phyloP scores from a whole-genome alignment of 139 green algal genomes.

The Haematococcus sp. region DNA sequence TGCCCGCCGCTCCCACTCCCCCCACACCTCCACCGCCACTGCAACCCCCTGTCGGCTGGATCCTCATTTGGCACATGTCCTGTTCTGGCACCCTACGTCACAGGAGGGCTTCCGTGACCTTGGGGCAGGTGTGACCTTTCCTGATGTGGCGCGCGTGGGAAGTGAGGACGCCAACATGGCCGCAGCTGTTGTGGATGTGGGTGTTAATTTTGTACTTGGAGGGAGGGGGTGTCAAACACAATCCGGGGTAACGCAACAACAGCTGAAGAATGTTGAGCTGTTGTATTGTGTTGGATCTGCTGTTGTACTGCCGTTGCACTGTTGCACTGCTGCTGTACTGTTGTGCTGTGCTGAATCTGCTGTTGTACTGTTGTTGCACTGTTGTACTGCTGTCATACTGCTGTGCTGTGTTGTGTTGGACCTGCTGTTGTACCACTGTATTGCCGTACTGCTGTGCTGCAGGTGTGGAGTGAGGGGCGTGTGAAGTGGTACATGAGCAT shows the following conservation, averaged over 20 bases:
- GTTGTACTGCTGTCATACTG: background rate
- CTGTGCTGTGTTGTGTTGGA: background rate
- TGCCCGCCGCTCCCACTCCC: background rate
- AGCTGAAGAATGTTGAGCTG: too few relatives aligned
- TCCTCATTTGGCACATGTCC: background rate
- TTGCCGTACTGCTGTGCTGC: background rate
- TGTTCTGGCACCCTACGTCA: background rate
- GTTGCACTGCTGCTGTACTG: background rate
- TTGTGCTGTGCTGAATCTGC: background rate
- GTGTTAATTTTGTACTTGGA: conserved; percentile 22
- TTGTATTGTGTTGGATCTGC: background rate
- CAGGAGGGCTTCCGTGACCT: conserved; percentile 23
- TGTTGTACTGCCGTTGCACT: conserved; percentile 19
- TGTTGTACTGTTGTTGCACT: conserved; percentile 20
- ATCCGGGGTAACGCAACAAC: too few relatives aligned
- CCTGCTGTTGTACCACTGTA: background rate
- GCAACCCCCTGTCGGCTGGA: background rate
- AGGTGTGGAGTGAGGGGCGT: conserved; percentile 13
- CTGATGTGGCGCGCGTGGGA: conserved; percentile 74
- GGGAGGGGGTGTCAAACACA: conserved; percentile 47
- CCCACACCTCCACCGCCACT: background rate
- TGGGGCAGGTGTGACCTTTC: conserved; percentile 14
- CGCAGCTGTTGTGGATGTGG: conserved; percentile 44
- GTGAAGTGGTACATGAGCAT: conserved; percentile 9
- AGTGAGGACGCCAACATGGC: conserved; percentile 54